These are phyloP conservation scores for Cryptosporidium sp. DNA, from an alignment of 169 alveolate genomes.

Conservation along the genomic window DNA sequence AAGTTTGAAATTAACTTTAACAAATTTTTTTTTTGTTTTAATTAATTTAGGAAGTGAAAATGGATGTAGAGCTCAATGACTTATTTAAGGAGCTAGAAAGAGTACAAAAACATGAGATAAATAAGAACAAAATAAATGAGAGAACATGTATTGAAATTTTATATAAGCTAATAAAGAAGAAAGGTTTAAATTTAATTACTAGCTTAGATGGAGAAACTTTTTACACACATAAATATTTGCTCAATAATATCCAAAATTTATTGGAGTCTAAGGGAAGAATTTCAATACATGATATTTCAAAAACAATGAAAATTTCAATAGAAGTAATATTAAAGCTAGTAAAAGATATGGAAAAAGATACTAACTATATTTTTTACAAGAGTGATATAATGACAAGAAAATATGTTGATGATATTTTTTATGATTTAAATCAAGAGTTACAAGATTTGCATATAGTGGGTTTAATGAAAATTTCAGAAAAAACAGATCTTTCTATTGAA, in stretches of 20 bases:
- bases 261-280: background rate
- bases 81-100: background rate
- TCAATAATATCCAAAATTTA: background rate
- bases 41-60: background rate
- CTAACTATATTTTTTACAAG: constrained; percentile 22
- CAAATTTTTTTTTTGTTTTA: too few species aligned
- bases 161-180: constrained; percentile 27
- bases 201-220: constrained; percentile 34
- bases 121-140: constrained; percentile 7
- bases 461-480: constrained; percentile 3
- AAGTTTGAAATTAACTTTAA: background rate
- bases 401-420: constrained; percentile 25
- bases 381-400: constrained; percentile 25
- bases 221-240: constrained; percentile 16
- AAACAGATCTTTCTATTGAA: constrained; percentile 24
- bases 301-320: background rate
- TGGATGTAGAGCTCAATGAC: constrained; percentile 12
- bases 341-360: constrained; percentile 4
- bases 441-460: constrained; percentile 11
- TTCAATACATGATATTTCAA: background rate
- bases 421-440: constrained; percentile 10
- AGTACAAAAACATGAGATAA: background rate
- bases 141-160: constrained; percentile 41
- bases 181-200: constrained; percentile 2
- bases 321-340: constrained; percentile 2